Conservation (phyloP, 2,329 filamentous ascomycete species). For the Colletotrichum theobromicola region DNA sequence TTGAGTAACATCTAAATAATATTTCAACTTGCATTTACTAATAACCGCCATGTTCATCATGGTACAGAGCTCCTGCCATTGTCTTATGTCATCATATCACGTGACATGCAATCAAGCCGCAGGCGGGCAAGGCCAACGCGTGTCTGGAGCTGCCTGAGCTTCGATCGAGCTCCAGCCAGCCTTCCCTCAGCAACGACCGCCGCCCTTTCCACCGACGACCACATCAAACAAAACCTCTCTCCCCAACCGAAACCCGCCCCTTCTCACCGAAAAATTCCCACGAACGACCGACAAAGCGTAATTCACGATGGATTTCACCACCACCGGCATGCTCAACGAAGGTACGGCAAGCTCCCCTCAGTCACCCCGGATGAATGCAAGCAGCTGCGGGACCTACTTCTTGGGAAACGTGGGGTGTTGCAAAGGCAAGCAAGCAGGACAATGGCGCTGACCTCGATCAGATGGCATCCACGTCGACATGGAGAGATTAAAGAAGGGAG, state of each 20-base stretch:
- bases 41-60: background rate
- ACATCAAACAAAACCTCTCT: constrained; percentile 20
- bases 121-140: constrained; percentile 36
- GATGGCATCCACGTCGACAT: constrained; percentile 99
- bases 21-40: background rate
- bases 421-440: background rate
- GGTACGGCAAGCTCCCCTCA: constrained; percentile 44
- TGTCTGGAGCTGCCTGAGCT: constrained; percentile 54
- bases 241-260: background rate
- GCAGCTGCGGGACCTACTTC: background rate
- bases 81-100: constrained; percentile 20
- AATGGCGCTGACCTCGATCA: constrained; percentile 39
- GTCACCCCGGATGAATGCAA: background rate
- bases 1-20: background rate
- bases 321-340: constrained; percentile 67
- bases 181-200: constrained; percentile 22
- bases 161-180: constrained; percentile 42
- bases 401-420: background rate
- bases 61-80: no score
- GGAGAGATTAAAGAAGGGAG: constrained; percentile 97
- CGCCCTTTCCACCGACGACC: constrained; percentile 22
- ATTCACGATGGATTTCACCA: constrained; percentile 65
- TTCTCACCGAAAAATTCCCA: constrained; percentile 21
- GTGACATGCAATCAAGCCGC: constrained; percentile 22
- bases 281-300: background rate